phyloP scores from a whole-genome alignment of 2,329 filamentous ascomycete species.

The Allantophomopsis cytisporea region DNA sequence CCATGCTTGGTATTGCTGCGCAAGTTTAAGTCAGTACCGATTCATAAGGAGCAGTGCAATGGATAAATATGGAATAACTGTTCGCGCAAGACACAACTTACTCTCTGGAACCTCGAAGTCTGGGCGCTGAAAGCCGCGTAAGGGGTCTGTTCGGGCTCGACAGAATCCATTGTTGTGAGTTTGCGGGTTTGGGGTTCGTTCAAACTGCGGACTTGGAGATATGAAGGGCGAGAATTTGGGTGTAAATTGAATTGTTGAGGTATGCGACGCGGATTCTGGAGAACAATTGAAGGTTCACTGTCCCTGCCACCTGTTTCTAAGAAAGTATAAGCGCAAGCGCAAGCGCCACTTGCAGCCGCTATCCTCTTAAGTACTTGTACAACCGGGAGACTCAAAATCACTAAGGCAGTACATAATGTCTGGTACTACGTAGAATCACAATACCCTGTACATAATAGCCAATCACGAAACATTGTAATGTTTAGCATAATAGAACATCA shows the following conservation, averaged over 20 bases:
- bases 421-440: too few species aligned
- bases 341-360: too few species aligned
- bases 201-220: neutral
- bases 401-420: too few species aligned
- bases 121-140: slow-evolving; percentile 84
- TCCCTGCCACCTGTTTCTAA: neutral
- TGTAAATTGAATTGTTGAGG: neutral
- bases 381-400: too few species aligned
- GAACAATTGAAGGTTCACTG: neutral
- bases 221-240: neutral
- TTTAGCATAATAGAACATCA: too few species aligned
- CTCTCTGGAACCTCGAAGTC: slow-evolving; percentile 60
- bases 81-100: slow-evolving; percentile 27
- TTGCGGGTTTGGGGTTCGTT: neutral
- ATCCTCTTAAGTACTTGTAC: too few species aligned
- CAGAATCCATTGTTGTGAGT: slow-evolving; percentile 55
- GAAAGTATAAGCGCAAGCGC: too few species aligned
- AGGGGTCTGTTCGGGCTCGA: slow-evolving; percentile 80
- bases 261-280: neutral
- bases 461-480: too few species aligned
- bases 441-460: too few species aligned
- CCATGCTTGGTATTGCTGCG: slow-evolving; percentile 82
- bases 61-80: neutral
- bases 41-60: neutral
- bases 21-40: neutral